Conservation (phyloP, 768 basidiomycete genomes). For the Pleurotus platypus region DNA sequence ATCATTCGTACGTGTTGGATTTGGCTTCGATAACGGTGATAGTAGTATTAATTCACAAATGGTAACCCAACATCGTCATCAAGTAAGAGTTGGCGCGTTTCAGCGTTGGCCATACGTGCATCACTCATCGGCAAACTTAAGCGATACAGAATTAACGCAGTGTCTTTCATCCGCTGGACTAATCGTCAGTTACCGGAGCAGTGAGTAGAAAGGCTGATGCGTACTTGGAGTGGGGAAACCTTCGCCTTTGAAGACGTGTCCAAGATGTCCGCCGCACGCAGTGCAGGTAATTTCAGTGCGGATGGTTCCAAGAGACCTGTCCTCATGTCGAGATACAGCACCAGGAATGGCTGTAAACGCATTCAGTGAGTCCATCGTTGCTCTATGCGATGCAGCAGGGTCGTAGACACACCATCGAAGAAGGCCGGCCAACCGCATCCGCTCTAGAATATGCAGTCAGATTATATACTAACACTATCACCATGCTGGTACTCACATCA, state of each 20-base stretch:
- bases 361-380: neutral
- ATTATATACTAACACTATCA: too few relatives aligned
- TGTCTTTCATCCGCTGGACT: constrained; percentile 74
- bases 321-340: constrained; percentile 77
- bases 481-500: constrained; percentile 34
- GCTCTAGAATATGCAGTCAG: constrained; percentile 36
- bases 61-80: neutral
- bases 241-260: constrained; percentile 95
- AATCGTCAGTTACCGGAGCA: neutral
- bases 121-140: constrained; percentile 65
- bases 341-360: constrained; percentile 74
- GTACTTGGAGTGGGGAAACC: constrained; percentile 75
- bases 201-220: constrained; percentile 18
- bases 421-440: constrained; percentile 99
- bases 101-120: constrained; percentile 3
- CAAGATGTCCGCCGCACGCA: constrained; percentile 90
- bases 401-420: constrained; percentile 65
- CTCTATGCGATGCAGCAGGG: neutral
- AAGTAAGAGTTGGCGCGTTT: neutral
- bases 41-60: neutral
- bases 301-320: constrained; percentile 58
- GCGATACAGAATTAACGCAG: constrained; percentile 86
- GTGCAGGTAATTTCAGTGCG: constrained; percentile 88
- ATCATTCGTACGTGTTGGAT: neutral
- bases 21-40: neutral